Conservation (phyloP, 2,329 filamentous ascomycete genomes). For the Stromatinia cepivora region DNA sequence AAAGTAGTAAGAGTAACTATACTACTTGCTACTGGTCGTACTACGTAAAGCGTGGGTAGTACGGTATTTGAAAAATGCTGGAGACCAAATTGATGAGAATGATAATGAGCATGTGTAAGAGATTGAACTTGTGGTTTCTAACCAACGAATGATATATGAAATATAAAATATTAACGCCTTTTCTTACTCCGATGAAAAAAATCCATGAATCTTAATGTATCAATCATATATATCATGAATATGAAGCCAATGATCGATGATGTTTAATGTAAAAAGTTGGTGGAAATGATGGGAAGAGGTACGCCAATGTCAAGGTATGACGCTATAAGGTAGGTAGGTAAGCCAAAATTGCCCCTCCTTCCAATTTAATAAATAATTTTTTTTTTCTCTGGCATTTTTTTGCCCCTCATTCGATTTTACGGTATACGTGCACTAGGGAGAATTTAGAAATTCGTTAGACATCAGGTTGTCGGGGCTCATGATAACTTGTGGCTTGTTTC, state of each 20-base stretch:
- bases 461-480: background rate
- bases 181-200: background rate
- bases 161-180: background rate
- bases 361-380: background rate
- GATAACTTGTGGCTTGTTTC: conserved; percentile 7
- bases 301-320: background rate
- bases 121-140: background rate
- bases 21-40: background rate
- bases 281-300: background rate
- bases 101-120: background rate
- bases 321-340: background rate
- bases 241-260: background rate
- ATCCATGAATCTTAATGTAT: background rate
- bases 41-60: background rate
- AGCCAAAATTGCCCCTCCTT: conserved; percentile 2
- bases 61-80: too few species aligned
- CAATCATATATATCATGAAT: background rate
- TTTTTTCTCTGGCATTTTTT: background rate
- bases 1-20: background rate
- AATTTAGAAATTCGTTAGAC: background rate
- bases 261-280: background rate
- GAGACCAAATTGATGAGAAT: conserved; percentile 3
- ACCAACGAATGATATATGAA: too few species aligned
- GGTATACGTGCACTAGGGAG: background rate
- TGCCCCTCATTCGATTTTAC: background rate